Percentiles rank a stretch among this genome's conserved stretches.
These are phyloP conservation scores for Apophysomyces variabilis DNA, from an alignment of 371 early-diverging fungal species.

Conservation along the genomic window DNA sequence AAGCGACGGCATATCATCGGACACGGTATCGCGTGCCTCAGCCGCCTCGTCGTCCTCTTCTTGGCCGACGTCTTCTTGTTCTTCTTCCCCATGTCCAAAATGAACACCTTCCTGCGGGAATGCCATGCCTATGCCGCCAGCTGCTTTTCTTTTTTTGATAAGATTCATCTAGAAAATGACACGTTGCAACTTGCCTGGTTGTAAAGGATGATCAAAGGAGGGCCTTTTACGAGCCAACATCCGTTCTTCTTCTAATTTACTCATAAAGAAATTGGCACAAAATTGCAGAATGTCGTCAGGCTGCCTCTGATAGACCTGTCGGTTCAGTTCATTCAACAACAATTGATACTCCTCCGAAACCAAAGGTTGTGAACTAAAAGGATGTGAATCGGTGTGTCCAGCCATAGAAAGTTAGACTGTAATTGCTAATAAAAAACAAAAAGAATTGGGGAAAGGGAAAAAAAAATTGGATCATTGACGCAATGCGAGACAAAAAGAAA, in stretches of 20 bases:
- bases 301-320: slow-evolving; percentile 24
- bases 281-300: slow-evolving; percentile 86
- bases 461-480: neutral
- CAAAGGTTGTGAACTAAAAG: slow-evolving; percentile 16
- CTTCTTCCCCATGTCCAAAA: neutral
- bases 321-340: slow-evolving; percentile 34
- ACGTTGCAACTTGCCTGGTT: neutral
- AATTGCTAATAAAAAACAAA: neutral
- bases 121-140: too few relatives aligned
- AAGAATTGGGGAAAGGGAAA: slow-evolving; percentile 1
- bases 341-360: slow-evolving; percentile 28
- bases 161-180: neutral
- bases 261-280: slow-evolving; percentile 84
- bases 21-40: slow-evolving; percentile 35
- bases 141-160: neutral
- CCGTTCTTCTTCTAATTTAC: slow-evolving; percentile 70
- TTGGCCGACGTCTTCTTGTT: slow-evolving; percentile 25
- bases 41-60: slow-evolving; percentile 39
- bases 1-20: slow-evolving; percentile 27
- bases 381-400: slow-evolving; percentile 25
- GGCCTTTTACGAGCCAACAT: slow-evolving; percentile 30
- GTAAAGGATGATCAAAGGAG: slow-evolving; percentile 1
- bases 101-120: too few relatives aligned
- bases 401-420: neutral
- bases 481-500: slow-evolving; percentile 15